These are phyloP conservation scores for Saussurea involucrata DNA, from an alignment of 129 eudicot species.

Conservation along the genomic window DNA sequence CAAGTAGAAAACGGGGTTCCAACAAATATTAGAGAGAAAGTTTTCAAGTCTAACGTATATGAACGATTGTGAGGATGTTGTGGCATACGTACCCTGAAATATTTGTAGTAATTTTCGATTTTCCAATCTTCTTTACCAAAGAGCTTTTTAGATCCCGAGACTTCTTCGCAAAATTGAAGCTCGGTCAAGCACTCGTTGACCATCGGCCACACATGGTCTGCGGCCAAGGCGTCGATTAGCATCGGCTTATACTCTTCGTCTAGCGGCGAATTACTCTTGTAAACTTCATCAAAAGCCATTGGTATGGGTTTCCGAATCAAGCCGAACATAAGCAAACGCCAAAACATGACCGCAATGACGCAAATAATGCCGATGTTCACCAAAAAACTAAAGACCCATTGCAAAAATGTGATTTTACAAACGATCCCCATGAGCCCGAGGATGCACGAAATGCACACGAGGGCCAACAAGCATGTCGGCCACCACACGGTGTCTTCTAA, in stretches of 20 bases:
- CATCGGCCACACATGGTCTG: constrained; percentile 16
- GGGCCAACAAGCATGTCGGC: constrained; percentile 37
- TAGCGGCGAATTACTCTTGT: constrained; percentile 25
- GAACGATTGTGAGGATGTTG: not conserved
- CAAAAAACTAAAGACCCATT: constrained; percentile 33
- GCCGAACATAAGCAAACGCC: constrained; percentile 39
- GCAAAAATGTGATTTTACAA: constrained; percentile 25
- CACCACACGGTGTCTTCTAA: constrained; percentile 38
- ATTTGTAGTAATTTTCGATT: constrained; percentile 28
- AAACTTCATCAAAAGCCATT: constrained; percentile 26
- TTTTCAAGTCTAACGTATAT: no score
- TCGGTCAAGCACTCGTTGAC: constrained; percentile 28
- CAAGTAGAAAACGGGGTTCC: not conserved
- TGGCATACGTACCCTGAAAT: constrained; percentile 11
- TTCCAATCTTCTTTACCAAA: constrained; percentile 30
- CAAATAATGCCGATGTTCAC: constrained; percentile 25
- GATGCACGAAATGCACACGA: constrained; percentile 24
- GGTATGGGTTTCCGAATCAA: constrained; percentile 19
- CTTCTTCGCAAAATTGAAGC: constrained; percentile 32
- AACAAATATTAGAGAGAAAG: not conserved
- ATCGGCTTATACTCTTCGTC: constrained; percentile 27
- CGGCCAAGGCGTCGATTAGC: constrained; percentile 27
- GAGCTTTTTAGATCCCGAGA: constrained; percentile 7
- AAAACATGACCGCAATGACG: constrained; percentile 27
- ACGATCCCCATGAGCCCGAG: constrained; percentile 29